Evolutionary conservation across 495 filamentous ascomycete species (phyloP), one percentile per base, ranked within the genome.

Genomic region (Xylaria cubensis): DNA sequence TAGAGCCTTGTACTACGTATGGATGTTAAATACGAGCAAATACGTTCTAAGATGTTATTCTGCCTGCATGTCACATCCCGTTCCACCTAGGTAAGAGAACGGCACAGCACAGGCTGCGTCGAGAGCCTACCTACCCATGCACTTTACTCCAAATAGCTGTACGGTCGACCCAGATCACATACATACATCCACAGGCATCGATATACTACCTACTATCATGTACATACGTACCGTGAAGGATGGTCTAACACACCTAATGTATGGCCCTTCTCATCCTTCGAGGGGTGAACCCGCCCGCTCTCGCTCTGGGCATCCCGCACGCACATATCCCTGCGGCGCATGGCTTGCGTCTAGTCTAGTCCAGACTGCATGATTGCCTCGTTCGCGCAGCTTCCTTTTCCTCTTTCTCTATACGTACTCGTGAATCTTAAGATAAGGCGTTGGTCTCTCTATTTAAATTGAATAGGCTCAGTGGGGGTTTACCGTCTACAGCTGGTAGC

Each of bases 191-290:
- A 29, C 51, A 29, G 13, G 24, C 51, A 13, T 19, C 32, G 56
- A 21, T 26, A 39, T 61, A 7, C 15, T 29, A 29, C 26, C 15
- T 29, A 29, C 26, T 13, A 34, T 13, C 32, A 34, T 39, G n/a
- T 62, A 21, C 59, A n/a, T 44, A 21, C 59, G 36, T 44, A 21
- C 61, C 61, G 39, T 21, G 61, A 64, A 64, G 61, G 61, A 64
- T 64, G 5, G n/a, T 29, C 39, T 13, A 42, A 21, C 50, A 55
- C 17, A 36, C 44, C 7, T 67, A 42, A 67, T 56, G 50, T 67
- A 67, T 21, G 65, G 50, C 48, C 65, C 50, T 67, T 67, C 48
- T 56, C 65, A 67, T 56, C 48, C 50, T 67, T 42, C 65, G 56
- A 67, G 50, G 65, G 65, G 36, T 36, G 55, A 55, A 53, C 21